phyloP scores from a whole-genome alignment of 805 yeast species.

The Candida chilensis region DNA sequence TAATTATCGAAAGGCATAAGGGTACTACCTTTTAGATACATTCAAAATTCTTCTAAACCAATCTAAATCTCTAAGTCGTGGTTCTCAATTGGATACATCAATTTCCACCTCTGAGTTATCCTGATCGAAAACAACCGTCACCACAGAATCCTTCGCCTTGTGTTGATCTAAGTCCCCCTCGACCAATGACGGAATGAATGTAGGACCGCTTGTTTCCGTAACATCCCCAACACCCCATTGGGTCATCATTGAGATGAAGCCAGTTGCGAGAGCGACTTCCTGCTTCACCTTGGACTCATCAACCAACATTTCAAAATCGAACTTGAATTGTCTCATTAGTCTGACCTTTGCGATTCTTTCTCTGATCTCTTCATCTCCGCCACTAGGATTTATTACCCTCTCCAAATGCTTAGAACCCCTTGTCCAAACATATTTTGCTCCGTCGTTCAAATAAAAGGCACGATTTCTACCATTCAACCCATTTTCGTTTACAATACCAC shows the following conservation, averaged over 20 bases:
- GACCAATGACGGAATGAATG: conserved; percentile 13
- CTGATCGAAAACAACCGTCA: too few relatives aligned
- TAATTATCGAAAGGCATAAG: too few relatives aligned
- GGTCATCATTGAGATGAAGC: conserved; percentile 53
- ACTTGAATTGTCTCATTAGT: conserved; percentile 46
- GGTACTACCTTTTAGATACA: too few relatives aligned
- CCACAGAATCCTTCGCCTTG: too few relatives aligned
- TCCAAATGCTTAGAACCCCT: conserved; percentile 42
- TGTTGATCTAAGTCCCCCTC: too few relatives aligned
- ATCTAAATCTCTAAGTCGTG: too few relatives aligned
- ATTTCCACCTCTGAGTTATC: too few relatives aligned
- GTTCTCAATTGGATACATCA: too few relatives aligned
- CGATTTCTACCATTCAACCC: conserved; percentile 28
- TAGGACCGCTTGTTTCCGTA: conserved; percentile 47
- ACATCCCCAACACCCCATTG: conserved; percentile 54
- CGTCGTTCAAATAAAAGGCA: conserved; percentile 42
- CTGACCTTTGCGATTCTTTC: conserved; percentile 46
- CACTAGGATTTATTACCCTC: conserved; percentile 43
- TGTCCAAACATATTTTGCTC: conserved; percentile 48
- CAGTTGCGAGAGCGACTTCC: conserved; percentile 52
- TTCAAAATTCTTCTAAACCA: too few relatives aligned
- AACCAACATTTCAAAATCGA: conserved; percentile 49
- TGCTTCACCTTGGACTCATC: conserved; percentile 37
- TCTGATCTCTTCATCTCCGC: conserved; percentile 45
- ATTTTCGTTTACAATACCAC: conserved; percentile 26